A percentile compares a stretch with the other conserved stretches of the same genome.
Evolutionary conservation across 2,329 filamentous ascomycete species (phyloP).

Genomic region (Penicillium sp.): DNA sequence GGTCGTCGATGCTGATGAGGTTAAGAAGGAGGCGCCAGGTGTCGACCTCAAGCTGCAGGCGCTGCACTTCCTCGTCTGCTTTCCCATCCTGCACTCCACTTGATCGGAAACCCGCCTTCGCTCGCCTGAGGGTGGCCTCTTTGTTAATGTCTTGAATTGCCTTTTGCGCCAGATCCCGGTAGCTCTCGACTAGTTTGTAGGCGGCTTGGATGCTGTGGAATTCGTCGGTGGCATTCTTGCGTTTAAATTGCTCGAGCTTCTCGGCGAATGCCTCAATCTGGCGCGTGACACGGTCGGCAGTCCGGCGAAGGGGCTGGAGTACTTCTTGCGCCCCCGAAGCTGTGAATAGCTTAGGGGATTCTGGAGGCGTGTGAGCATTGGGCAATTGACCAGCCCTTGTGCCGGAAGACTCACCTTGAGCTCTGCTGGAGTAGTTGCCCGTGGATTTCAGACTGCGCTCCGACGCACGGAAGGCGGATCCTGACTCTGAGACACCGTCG

Average conservation of each 20-base stretch:
- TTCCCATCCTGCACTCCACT: conserved; percentile 26
- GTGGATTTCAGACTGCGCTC: conserved; percentile 18
- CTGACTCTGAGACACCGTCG: conserved; percentile 26
- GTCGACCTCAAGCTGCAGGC: conserved; percentile 78
- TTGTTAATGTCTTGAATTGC: conserved; percentile 47
- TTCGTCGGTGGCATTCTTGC: conserved; percentile 45
- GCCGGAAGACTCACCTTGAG: conserved; percentile 12
- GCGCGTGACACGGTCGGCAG: conserved; percentile 67
- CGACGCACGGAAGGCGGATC: conserved; percentile 28
- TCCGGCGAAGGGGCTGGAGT: conserved; percentile 60
- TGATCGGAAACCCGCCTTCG: conserved; percentile 31
- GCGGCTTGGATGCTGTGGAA: conserved; percentile 62
- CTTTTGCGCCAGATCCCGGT: conserved; percentile 56
- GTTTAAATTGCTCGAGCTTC: conserved; percentile 72
- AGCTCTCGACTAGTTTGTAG: conserved; percentile 66
- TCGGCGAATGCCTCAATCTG: conserved; percentile 88
- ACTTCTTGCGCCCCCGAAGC: conserved; percentile 51
- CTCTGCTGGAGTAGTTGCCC: conserved; percentile 8
- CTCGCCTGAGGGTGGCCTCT: conserved; percentile 41
- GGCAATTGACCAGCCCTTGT: neutral
- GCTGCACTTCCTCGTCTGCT: conserved; percentile 42
- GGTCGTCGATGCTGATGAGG: conserved; percentile 69
- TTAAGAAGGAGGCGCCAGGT: conserved; percentile 85
- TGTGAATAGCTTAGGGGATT: conserved; percentile 40
- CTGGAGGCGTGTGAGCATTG: conserved; percentile 12